Evolutionary conservation across 129 eudicot species (phyloP), one percentile per base, ranked within the genome.

Genomic region (Saposhnikovia divaricata): DNA sequence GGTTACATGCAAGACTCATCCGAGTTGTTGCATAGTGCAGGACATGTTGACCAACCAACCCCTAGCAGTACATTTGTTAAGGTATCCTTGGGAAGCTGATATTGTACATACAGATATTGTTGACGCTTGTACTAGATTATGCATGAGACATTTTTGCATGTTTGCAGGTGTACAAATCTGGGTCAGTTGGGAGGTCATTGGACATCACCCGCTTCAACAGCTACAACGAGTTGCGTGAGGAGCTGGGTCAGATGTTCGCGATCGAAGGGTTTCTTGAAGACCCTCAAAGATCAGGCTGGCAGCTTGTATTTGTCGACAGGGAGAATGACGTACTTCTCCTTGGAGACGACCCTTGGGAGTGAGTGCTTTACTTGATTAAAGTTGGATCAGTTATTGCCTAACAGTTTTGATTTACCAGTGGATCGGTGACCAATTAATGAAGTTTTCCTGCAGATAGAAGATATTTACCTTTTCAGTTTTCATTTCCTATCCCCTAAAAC

Each of bases 221-320:
- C 96, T 96, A 96, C 70, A 88, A 86, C 68, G 97, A 96, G 93
- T 88, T 95, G 93, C 82, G 89, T 14, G 90, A 89, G 80, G 99
- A 92, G 79, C 90, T 95, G 93, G 97, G 94, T 48, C 96, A 88
- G 89, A 92, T 95, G 99, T 95, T 92, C 79, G 93, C 91, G 80
- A 88, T 95, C 79, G 94, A 95, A 75, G 99, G 99, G 77, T 86
- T 90, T 74, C 86, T 92, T 80, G 95, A 92, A 82, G 93, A 92
- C 96, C 99, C 97, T 87, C 93, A 90, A 86, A 95, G 99, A 95
- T 95, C 99, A 95, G 99, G 99, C 99, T 95, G 99, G 99, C 99
- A 95, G 99, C 99, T 95, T 95, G 99, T 95, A 88, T 92, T 95
- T 79, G 99, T 92, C 77, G 99, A 95, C 96, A 92, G 97, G 94